Conservation (phyloP, 352 stramenopile species). For the Phytophthora palmivora region DNA sequence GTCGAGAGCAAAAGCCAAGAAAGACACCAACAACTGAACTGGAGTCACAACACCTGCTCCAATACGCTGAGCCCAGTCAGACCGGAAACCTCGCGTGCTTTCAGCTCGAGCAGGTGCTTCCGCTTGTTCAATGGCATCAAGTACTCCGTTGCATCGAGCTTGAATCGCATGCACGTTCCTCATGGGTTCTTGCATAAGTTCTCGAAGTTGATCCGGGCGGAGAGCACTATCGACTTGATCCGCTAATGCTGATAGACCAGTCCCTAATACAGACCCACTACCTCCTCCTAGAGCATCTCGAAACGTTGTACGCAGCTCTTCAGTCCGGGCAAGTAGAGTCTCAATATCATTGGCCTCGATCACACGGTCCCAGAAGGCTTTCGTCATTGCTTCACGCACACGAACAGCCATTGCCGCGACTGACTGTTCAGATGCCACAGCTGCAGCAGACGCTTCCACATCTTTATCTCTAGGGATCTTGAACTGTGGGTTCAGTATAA, state of each 20-base stretch:
- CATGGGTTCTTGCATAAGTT: conserved; percentile 45
- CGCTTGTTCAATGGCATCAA: conserved; percentile 51
- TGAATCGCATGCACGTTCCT: conserved; percentile 43
- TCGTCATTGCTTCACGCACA: conserved; percentile 59
- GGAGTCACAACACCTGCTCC: conserved; percentile 23
- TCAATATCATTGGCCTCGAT: conserved; percentile 53
- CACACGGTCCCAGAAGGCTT: conserved; percentile 78
- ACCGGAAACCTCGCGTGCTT: conserved; percentile 50
- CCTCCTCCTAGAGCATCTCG: conserved; percentile 39
- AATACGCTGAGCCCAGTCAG: conserved; percentile 37
- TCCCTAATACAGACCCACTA: conserved; percentile 27
- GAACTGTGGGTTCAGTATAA: conserved; percentile 78
- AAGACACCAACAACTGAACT: conserved; percentile 56
- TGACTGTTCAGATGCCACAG: conserved; percentile 20
- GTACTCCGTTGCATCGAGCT: conserved; percentile 46
- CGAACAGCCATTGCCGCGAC: conserved; percentile 42
- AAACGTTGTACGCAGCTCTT: conserved; percentile 62
- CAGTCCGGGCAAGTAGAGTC: conserved; percentile 51
- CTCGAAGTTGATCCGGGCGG: conserved; percentile 32
- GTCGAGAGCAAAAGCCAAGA: conserved; percentile 68
- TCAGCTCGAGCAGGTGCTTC: conserved; percentile 65
- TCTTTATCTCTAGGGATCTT: conserved; percentile 44
- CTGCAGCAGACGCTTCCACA: conserved; percentile 28
- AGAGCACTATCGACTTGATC: conserved; percentile 51
- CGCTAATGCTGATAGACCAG: conserved; percentile 34